Base-by-base conservation (phyloP, 2,329 filamentous ascomycete genomes). In the Botryosphaeria dothidea region DNA sequence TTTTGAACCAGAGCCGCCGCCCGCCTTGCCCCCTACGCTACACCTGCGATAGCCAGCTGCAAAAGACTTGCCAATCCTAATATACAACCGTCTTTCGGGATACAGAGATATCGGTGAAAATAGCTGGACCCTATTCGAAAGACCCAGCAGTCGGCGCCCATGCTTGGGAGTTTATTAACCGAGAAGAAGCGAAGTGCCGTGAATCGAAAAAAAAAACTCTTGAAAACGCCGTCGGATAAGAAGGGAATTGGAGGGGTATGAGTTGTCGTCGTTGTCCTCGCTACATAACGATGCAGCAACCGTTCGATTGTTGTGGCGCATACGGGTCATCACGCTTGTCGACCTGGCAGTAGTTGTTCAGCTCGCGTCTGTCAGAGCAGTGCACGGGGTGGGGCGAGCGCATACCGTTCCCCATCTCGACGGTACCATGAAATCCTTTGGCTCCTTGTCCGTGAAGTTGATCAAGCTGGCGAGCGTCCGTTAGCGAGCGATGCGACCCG, bases 261-360 rank as follows among this genome's bases (percentile, higher is more conserved):
- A 56, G 49, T 43, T 15, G 17, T 62, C 49, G 57, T 62, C 38
- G 57, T 41, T 45, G 54, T 65, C 27, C 19, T 52, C 41, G 65
- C 65, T 85, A 98, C 94, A 98, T 98, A 81, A 99, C 89, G 74
- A 90, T 86, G 83, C 95, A 99, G 88, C 95, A 99, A 74, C 93
- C 91, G 76, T 89, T 91, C 71, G 87, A 92, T 82, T 96, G 92
- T 84, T 96, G 94, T 71, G 94, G 94, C 74, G 94, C 93, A 78
- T 99, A 99, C n/a, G 95, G 95, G 78, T 99, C 95, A 78, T 98
- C 95, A 79, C 91, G 90, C 84, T 93, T 94, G 76, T 96, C 92
- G 69, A 98, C 92, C 85, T 88, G 74, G 52, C 72, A 34, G 75
- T 38, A 31, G 51, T 27, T 65, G 66, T 62, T 60, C 36, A 60